Conservation (phyloP, 192 early-diverging fungal genomes). For the Gryganskiella cystojenkinii region DNA sequence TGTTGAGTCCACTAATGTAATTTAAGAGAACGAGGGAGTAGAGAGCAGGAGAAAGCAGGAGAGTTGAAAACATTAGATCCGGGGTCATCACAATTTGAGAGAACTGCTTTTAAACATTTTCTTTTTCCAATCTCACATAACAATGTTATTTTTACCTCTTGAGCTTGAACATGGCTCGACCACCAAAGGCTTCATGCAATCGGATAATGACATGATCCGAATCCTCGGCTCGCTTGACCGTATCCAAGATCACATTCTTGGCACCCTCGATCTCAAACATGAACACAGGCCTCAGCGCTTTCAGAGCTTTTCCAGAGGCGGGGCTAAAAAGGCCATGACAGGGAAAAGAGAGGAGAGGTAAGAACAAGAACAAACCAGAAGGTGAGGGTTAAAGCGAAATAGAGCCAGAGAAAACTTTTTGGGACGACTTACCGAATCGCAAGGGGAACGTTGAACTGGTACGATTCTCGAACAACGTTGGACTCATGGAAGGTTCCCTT, state of each 20-base stretch:
- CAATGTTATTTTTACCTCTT: conserved; percentile 52
- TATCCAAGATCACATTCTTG: conserved; percentile 90
- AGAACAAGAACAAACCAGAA: background rate
- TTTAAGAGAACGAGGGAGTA: conserved; percentile 3
- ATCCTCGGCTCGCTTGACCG: conserved; percentile 91
- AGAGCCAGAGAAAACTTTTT: background rate
- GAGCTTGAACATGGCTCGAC: conserved; percentile 71
- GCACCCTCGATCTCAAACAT: conserved; percentile 59
- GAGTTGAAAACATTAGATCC: background rate
- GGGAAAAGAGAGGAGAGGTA: background rate
- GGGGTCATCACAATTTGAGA: too few species aligned
- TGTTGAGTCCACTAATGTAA: conserved; percentile 57
- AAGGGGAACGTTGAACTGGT: conserved; percentile 91
- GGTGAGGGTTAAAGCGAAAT: too few species aligned
- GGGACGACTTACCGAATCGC: conserved; percentile 54
- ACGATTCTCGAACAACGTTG: conserved; percentile 87
- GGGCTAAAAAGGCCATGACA: too few species aligned
- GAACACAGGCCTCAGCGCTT: conserved; percentile 6
- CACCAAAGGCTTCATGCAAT: conserved; percentile 93
- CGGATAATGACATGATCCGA: conserved; percentile 78
- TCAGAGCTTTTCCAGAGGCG: conserved; percentile 13
- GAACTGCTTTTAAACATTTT: background rate
- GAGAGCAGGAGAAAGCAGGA: too few species aligned
- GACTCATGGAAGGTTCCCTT: conserved; percentile 82
- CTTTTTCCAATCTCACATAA: conserved; percentile 26